Conservation (phyloP, 495 filamentous ascomycete genomes). For the Saxophila tyrrhenica region DNA sequence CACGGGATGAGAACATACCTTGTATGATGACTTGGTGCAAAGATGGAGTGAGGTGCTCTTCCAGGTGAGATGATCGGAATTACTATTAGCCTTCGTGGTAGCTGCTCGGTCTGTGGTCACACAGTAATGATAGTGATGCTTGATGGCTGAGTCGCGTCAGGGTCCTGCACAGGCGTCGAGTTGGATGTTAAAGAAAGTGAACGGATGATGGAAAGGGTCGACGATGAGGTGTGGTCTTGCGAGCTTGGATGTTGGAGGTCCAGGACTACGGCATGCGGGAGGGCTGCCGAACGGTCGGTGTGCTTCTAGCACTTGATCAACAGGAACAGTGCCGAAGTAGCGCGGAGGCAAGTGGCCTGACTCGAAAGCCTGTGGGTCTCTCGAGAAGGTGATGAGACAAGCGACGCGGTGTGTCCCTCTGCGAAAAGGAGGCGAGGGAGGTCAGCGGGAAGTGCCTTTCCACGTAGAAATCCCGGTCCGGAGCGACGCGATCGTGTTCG, state of each 20-base stretch:
- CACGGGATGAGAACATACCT: background rate
- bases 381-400: slow-evolving; percentile 1
- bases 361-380: background rate
- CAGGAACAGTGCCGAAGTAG: slow-evolving; percentile 11
- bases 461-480: background rate
- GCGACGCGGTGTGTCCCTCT: background rate
- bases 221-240: slow-evolving; percentile 2
- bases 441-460: background rate
- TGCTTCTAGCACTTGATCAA: slow-evolving; percentile 14
- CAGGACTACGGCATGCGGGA: slow-evolving; percentile 13
- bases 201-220: slow-evolving; percentile 5
- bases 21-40: background rate
- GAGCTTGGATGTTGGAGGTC: slow-evolving; percentile 4
- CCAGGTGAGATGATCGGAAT: slow-evolving; percentile 7
- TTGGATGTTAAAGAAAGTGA: slow-evolving; percentile 16
- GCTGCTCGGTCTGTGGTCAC: background rate
- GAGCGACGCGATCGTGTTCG: background rate
- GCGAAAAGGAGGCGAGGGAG: background rate
- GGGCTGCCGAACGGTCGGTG: slow-evolving; percentile 11
- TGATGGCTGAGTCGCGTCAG: slow-evolving; percentile 1
- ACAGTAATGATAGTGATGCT: slow-evolving; percentile 1
- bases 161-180: slow-evolving; percentile 19
- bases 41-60: background rate
- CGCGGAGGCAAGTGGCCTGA: background rate
- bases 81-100: slow-evolving; percentile 14